phyloP scores from a whole-genome alignment of 371 early-diverging fungal species.

The Parasitella parasitica region DNA sequence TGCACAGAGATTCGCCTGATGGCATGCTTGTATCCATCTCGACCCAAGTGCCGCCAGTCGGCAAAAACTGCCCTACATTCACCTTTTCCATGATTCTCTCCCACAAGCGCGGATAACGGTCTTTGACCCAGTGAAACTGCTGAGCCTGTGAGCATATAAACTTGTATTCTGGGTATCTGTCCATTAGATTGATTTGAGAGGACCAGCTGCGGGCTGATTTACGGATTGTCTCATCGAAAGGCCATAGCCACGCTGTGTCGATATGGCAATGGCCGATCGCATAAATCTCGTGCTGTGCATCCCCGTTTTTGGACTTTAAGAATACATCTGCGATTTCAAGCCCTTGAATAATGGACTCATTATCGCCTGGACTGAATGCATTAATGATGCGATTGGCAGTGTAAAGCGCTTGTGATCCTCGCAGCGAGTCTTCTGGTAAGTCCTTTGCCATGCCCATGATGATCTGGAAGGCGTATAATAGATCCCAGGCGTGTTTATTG shows the following conservation, averaged over 20 bases:
- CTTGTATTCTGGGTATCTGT: constrained; percentile 79
- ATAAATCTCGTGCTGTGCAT: constrained; percentile 32
- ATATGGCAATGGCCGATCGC: constrained; percentile 43
- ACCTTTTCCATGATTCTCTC: constrained; percentile 66
- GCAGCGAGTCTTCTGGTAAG: constrained; percentile 67
- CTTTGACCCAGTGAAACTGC: constrained; percentile 89
- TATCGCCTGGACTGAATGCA: constrained; percentile 55
- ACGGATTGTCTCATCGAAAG: constrained; percentile 90
- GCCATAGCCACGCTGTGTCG: constrained; percentile 74
- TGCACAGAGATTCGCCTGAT: constrained; percentile 87
- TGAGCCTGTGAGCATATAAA: constrained; percentile 94
- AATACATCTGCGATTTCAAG: constrained; percentile 61
- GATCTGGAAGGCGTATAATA: constrained; percentile 79
- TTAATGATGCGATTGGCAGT: constrained; percentile 86
- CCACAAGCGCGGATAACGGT: constrained; percentile 79
- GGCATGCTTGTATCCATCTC: constrained; percentile 98
- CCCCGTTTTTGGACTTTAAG: constrained; percentile 52
- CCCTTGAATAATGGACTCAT: constrained; percentile 49
- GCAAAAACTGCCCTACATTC: constrained; percentile 76
- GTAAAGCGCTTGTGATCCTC: constrained; percentile 79
- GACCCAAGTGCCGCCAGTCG: constrained; percentile 95
- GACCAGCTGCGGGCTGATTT: constrained; percentile 91
- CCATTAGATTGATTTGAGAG: constrained; percentile 78
- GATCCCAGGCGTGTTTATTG: constrained; percentile 67
- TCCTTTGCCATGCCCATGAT: constrained; percentile 78